These are phyloP conservation scores for Arthromyces matolae DNA, from an alignment of 768 basidiomycete genomes.

Conservation along the genomic window DNA sequence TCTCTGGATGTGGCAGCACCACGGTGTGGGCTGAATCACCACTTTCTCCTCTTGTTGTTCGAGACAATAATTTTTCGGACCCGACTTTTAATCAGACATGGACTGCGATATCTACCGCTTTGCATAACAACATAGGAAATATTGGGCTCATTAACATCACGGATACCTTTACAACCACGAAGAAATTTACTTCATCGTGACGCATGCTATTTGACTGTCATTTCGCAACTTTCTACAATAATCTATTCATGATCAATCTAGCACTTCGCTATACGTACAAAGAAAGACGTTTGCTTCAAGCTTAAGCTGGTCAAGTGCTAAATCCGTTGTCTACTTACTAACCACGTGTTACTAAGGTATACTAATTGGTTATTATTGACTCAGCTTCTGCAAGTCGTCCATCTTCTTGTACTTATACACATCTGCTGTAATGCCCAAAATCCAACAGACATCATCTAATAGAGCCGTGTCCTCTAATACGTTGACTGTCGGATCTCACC, in stretches of 20 bases:
- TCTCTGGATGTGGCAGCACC: conserved; percentile 32
- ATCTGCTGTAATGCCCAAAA: conserved; percentile 37
- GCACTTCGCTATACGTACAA: conserved; percentile 4
- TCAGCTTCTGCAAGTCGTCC: background rate
- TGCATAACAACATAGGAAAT: conserved; percentile 25
- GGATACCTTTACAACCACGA: conserved; percentile 30
- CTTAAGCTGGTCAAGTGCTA: conserved; percentile 6
- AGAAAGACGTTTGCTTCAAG: no score
- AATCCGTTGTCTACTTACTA: no score
- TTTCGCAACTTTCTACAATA: no score
- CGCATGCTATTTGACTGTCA: conserved; percentile 10
- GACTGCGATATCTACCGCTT: conserved; percentile 38
- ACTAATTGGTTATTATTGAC: no score
- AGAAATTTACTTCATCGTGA: conserved; percentile 29
- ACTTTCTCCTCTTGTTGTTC: conserved; percentile 46
- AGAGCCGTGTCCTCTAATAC: conserved; percentile 25
- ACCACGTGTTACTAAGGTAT: no score
- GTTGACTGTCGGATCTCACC: conserved; percentile 28
- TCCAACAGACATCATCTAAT: conserved; percentile 21
- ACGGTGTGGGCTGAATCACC: conserved; percentile 54
- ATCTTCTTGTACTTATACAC: conserved; percentile 2
- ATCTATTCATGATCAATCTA: no score
- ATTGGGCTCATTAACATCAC: conserved; percentile 45
- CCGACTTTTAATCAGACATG: conserved; percentile 46
- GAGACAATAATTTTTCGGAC: conserved; percentile 45